Evolutionary conservation across 306 rosid species (phyloP).

Genomic region (Urtica urens): DNA sequence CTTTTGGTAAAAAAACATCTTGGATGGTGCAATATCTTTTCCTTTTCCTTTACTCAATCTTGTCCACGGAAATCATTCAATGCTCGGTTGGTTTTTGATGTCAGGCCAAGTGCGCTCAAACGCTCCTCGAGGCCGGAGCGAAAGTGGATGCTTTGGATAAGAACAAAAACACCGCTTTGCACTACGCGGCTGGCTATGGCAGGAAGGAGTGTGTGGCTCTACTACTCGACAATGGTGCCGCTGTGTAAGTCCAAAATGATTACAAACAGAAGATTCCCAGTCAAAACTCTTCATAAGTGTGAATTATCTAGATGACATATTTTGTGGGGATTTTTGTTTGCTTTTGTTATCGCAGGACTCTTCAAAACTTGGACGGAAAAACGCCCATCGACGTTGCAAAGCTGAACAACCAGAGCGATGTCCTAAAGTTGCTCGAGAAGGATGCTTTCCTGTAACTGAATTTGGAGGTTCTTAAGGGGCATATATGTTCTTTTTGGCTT

Average conservation of each 20-base stretch:
- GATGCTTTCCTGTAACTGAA: constrained; percentile 84
- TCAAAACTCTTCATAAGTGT: too few relatives aligned
- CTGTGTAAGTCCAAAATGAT: constrained; percentile 93
- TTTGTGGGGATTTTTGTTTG: constrained; percentile 1
- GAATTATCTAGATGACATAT: too few relatives aligned
- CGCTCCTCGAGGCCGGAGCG: constrained; percentile 92
- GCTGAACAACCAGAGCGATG: constrained; percentile 82
- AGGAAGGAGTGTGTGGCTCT: constrained; percentile 95
- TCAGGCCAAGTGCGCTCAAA: constrained; percentile 94
- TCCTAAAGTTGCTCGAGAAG: constrained; percentile 90
- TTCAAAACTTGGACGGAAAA: constrained; percentile 92
- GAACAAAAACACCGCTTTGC: constrained; percentile 95
- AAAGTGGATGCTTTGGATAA: constrained; percentile 89
- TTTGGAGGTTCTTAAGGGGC: constrained; percentile 11
- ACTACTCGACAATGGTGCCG: constrained; percentile 84
- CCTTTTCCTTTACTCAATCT: too few relatives aligned
- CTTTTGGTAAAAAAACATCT: too few relatives aligned
- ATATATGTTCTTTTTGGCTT: constrained; percentile 3
- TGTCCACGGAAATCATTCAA: too few relatives aligned
- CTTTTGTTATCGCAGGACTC: constrained; percentile 53
- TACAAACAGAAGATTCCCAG: too few relatives aligned
- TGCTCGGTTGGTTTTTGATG: not conserved
- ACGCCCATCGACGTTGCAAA: constrained; percentile 96
- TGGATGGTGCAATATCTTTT: too few relatives aligned
- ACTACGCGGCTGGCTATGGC: constrained; percentile 99